Evolutionary conservation across 179 eudicot genomes (phyloP).

Genomic region (Corrigiola litoralis): DNA sequence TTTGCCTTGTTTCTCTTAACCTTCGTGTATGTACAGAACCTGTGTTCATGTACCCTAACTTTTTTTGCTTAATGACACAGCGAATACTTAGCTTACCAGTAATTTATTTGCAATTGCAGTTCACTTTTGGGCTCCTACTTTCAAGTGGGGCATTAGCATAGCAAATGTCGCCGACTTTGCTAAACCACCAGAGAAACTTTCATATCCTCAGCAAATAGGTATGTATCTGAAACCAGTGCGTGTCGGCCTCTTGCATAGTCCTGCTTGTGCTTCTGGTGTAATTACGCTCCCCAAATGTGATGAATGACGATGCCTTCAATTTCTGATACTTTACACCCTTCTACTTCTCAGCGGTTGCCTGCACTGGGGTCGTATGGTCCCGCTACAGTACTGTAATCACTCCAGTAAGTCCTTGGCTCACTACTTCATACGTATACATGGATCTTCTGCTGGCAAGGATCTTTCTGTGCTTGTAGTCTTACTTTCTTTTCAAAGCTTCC

Average conservation of each 20-base stretch:
- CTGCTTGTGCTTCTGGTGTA: not conserved
- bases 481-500: not conserved
- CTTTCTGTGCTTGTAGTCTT: not conserved
- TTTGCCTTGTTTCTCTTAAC: too few relatives aligned
- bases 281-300: too few relatives aligned
- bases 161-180: slow-evolving; percentile 72
- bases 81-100: not conserved
- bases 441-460: not conserved
- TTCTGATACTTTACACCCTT: not conserved
- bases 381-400: slow-evolving; percentile 86
- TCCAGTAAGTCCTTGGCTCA: slow-evolving; percentile 49
- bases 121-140: slow-evolving; percentile 97
- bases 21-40: too few relatives aligned
- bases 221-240: not conserved
- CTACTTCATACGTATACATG: not conserved
- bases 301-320: too few relatives aligned
- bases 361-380: slow-evolving; percentile 83
- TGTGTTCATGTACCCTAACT: too few relatives aligned
- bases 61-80: too few relatives aligned
- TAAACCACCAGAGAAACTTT: slow-evolving; percentile 73
- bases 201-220: slow-evolving; percentile 88
- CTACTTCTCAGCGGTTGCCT: slow-evolving; percentile 53
- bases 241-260: not conserved
- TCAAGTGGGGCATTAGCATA: slow-evolving; percentile 88
- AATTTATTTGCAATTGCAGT: slow-evolving; percentile 35